Base-by-base conservation (phyloP, 257 asterid species). In the Solanum chilense region DNA sequence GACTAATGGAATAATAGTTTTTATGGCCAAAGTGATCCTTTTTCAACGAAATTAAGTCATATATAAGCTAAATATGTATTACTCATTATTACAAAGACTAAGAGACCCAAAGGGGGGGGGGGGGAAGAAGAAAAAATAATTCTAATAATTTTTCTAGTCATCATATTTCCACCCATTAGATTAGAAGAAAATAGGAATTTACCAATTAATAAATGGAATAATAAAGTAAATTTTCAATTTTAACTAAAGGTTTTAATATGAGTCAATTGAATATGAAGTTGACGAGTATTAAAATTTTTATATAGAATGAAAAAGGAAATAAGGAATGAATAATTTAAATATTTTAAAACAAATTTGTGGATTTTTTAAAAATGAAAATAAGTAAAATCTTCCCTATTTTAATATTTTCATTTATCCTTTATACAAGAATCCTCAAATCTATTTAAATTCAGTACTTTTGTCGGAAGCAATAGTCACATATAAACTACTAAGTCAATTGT, bases 191-290 rank as follows among this genome's bases (percentile, higher is more conserved):
- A 58, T 58, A 58, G 1, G 9, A 20, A 56, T 52, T 52, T 4
- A 52, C 62, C 10, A 16, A 52, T 16, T 6, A 45, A 45, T 44
- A 44, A 9, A 52, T 52, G 4, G 9, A 49, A 0, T 52, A 23
- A 52, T 52, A 52, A 52, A 52, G 62, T 56, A 56, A 56, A 3
- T 8, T 18, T 58, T 20, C 25, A 58, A 20, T 5, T 20, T 20
- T 0, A 58, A 58, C 6, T 4, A 58, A 3, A 21, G 6, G 3
- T 21, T 58, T 58, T 8, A 20, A 12, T 23, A 20, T 58, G n/a
- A 6, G 1, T 11, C 3, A 0, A 4, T 56, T 1, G 5, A 18
- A 2, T 18, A 56, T 20, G 0, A 3, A 18, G n/a, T 18, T 56
- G 64, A 7, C 1, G 11, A 56, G 4, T 56, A 8, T 8, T 20